A percentile compares a stretch with the other conserved stretches of the same genome.
Conservation (phyloP, 805 yeast species). For the Schwanniomyces occidentalis region DNA sequence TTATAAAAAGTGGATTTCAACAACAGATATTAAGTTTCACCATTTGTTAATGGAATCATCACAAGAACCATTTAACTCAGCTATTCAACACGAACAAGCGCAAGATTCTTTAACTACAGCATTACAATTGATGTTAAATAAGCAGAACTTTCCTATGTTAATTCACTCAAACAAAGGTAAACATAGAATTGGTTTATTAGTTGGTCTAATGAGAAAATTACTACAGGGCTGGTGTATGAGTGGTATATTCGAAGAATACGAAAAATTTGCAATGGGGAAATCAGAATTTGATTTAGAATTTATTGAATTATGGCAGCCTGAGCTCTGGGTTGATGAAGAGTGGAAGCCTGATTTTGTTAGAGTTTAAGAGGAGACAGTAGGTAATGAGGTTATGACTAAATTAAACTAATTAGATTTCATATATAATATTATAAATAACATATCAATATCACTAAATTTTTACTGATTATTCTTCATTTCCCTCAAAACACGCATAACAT, state of each 20-base stretch:
- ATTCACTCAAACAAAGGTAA: slow-evolving; percentile 97
- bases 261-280: slow-evolving; percentile 89
- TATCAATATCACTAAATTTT: not conserved
- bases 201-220: slow-evolving; percentile 84
- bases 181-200: slow-evolving; percentile 89
- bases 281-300: slow-evolving; percentile 90
- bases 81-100: slow-evolving; percentile 39
- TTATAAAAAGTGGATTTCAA: slow-evolving; percentile 66
- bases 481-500: slow-evolving; percentile 73
- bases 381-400: not conserved
- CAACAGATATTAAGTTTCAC: slow-evolving; percentile 53
- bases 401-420: not conserved
- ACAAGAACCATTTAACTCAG: slow-evolving; percentile 73
- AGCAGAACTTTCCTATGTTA: slow-evolving; percentile 79
- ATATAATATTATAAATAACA: not conserved
- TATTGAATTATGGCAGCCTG: slow-evolving; percentile 78
- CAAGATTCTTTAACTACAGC: slow-evolving; percentile 54
- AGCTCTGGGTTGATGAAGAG: slow-evolving; percentile 45
- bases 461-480: slow-evolving; percentile 63
- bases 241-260: slow-evolving; percentile 92
- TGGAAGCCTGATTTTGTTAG: slow-evolving; percentile 67
- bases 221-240: slow-evolving; percentile 93
- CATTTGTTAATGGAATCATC: slow-evolving; percentile 68
- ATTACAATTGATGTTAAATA: slow-evolving; percentile 55
- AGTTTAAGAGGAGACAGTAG: slow-evolving; percentile 12